These are phyloP conservation scores for Colletotrichum sp. DNA, from an alignment of 2,329 filamentous ascomycete species.

Conservation along the genomic window DNA sequence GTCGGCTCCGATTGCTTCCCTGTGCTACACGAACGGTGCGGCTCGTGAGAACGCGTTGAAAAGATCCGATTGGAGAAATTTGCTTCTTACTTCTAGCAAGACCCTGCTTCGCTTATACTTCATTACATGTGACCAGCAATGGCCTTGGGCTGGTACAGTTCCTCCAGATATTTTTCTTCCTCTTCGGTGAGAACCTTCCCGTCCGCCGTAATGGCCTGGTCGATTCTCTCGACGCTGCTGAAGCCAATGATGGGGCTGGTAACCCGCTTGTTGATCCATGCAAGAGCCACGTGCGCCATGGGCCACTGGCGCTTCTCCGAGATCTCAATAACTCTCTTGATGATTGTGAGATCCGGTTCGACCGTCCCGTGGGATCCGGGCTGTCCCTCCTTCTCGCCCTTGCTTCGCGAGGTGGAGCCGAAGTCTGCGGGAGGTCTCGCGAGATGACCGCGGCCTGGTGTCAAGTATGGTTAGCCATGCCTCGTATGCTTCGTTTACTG, in stretches of 20 bases:
- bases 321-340: slow-evolving; percentile 53
- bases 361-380: slow-evolving; percentile 29
- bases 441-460: slow-evolving; percentile 29
- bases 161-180: slow-evolving; percentile 66
- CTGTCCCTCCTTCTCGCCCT: slow-evolving; percentile 34
- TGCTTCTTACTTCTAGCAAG: not conserved
- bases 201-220: slow-evolving; percentile 58
- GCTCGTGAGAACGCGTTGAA: not conserved
- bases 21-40: not conserved
- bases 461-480: not conserved
- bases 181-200: slow-evolving; percentile 58
- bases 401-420: slow-evolving; percentile 23
- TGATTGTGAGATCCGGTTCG: slow-evolving; percentile 36
- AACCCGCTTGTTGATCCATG: slow-evolving; percentile 63
- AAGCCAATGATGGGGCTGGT: slow-evolving; percentile 67
- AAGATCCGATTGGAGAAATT: not conserved
- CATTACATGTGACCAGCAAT: slow-evolving; percentile 27
- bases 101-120: not conserved
- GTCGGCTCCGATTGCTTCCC: not conserved
- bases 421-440: slow-evolving; percentile 29
- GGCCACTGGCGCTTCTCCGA: slow-evolving; percentile 61
- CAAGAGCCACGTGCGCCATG: slow-evolving; percentile 69
- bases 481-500: not conserved
- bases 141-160: slow-evolving; percentile 61
- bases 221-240: slow-evolving; percentile 61